Evolutionary conservation across 2,329 filamentous ascomycete genomes (phyloP).

Genomic region (Trichoderma aggressivum): DNA sequence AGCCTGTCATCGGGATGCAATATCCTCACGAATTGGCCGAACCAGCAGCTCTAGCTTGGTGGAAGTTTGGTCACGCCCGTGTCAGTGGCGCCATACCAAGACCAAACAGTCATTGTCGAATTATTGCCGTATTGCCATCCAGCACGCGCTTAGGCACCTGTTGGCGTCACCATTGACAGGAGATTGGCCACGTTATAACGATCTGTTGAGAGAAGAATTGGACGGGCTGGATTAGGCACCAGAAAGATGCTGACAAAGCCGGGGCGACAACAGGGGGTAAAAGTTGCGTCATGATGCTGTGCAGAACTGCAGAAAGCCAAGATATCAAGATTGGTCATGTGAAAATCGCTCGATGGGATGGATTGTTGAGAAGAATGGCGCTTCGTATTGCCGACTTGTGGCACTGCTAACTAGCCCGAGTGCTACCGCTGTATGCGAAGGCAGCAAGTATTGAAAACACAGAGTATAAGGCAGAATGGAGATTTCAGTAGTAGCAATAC

Average conservation of each 20-base stretch:
- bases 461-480: neutral
- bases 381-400: neutral
- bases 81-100: neutral
- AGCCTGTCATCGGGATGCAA: neutral
- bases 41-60: neutral
- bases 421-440: neutral
- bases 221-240: neutral
- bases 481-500: neutral
- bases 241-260: neutral
- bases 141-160: neutral
- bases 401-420: neutral
- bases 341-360: neutral
- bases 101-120: neutral
- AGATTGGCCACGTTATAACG: neutral
- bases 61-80: neutral
- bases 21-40: neutral
- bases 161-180: neutral
- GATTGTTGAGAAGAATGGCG: neutral
- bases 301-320: neutral
- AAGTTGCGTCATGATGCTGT: neutral
- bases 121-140: neutral
- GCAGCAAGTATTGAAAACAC: neutral
- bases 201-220: neutral
- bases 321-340: neutral
- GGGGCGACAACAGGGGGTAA: neutral